Evolutionary conservation across 1,284 basidiomycete genomes (phyloP), one percentile per base, ranked within the genome.

Genomic region (Phenoliferia sp.): DNA sequence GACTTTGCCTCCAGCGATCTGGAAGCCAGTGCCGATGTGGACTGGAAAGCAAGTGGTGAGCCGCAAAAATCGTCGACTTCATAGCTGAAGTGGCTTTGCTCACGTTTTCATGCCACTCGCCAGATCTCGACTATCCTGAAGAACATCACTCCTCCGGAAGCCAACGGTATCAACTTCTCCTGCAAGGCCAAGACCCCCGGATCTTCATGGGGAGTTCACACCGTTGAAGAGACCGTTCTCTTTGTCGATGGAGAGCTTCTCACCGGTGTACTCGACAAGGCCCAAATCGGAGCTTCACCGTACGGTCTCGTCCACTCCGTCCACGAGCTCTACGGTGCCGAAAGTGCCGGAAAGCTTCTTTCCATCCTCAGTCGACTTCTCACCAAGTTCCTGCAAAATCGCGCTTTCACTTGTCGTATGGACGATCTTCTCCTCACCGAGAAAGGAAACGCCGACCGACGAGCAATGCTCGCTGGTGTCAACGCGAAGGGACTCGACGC

Each of bases 401-500:
- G 94, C 48, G 96, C 93, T 0, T 99, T 99, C 81, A 94, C 95
- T 3, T 99, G 96, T 81, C 88, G 96, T 55, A 98, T 99, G 92
- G 96, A 99, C 80, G 96, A 99, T 81, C 83, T 99, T 60, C 87
- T 91, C 62, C 84, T 99, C 50, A 97, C 93, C 29, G 84, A 85
- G 0, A 85, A 88, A 68, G 95, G 94, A 34, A 90, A 99, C 79
- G 79, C 80, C 36, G 83, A 83, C 66, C 85, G 96, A 68, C 82
- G 84, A 64, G 82, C 87, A 61, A 84, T 97, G 59, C 80, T 99
- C 19, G 82, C 85, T 52, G 83, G 85, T 26, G 90, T 87, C 22
- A 83, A 85, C 67, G 85, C 86, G 66, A 85, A 90, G 55, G 96
- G 94, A 15, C 89, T 89, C 26, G 86, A 89, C 71, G 92, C 90